Base-by-base conservation (phyloP, 2,329 filamentous ascomycete genomes). In the Fusarium dimerum region DNA sequence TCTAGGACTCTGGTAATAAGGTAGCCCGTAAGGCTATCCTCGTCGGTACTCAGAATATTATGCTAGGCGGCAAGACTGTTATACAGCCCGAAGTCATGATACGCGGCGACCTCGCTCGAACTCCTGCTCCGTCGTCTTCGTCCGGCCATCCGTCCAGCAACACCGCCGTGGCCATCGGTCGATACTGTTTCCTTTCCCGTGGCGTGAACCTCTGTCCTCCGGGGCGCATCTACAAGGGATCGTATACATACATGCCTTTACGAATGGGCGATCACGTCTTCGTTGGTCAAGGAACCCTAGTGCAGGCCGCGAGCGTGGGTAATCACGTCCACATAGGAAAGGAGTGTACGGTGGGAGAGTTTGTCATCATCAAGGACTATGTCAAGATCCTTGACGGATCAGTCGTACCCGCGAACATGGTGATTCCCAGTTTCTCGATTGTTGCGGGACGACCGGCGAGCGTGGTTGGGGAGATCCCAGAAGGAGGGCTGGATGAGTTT, bases 51-150 rank as follows among this genome's bases (percentile, higher is more conserved):
- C 92, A 96, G 64, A 96, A 97, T 75, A 97, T 99, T 74, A 96
- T 96, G 73, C 88, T 99, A 2, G 94, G 92, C 63, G 94, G 94
- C 58, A 96, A 91, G 74, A 96, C 92, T 1, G 91, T 97, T 57
- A 96, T 99, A 68, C 92, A 96, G 79, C 88, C 92, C 57, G 92
- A 96, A 68, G 93, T 92, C 64, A 92, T 94, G 73, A 91, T 99
- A 68, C 88, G 94, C 44, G 94, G 93, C 42, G 94, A 99, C 68
- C 83, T 99, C 16, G 82, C 88, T 41, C 83, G 79, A 48, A 85
- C 80, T 8, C 77, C 74, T 9, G 75, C 78, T 3, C 67, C 78
- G 2, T 71, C 76, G 1, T 74, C 75, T 2, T 65, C 68, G 20
- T 65, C 69, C 34, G 62, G 68, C 17, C 71, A 76, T 2, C 72